A percentile compares a stretch with the other conserved stretches of the same genome.
Conservation (phyloP, 129 eudicot genomes). For the Escallonia rubra region DNA sequence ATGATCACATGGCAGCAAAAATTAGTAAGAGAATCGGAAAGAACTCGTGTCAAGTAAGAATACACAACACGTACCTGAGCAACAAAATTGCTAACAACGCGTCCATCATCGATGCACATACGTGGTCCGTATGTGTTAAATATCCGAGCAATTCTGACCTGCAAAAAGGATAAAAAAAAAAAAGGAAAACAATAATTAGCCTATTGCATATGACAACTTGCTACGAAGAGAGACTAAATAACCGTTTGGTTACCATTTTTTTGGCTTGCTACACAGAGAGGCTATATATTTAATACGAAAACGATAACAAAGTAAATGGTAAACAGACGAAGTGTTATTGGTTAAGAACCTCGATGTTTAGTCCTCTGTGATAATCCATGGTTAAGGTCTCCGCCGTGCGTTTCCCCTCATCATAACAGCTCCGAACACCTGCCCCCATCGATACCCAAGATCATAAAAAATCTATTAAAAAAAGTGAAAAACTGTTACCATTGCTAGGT, state of each 20-base stretch:
- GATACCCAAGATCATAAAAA: too few relatives aligned
- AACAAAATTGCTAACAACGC: conserved; percentile 68
- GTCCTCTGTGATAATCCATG: conserved; percentile 62
- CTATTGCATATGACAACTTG: too few relatives aligned
- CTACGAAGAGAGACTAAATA: too few relatives aligned
- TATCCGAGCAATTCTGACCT: conserved; percentile 36
- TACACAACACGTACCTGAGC: conserved; percentile 49
- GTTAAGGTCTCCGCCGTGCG: conserved; percentile 82
- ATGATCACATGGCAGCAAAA: conserved; percentile 8
- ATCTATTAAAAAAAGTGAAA: neutral
- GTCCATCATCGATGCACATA: conserved; percentile 39
- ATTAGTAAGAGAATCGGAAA: too few relatives aligned
- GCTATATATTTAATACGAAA: too few relatives aligned
- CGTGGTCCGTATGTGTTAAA: conserved; percentile 40
- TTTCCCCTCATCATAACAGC: conserved; percentile 84
- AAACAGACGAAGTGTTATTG: too few relatives aligned
- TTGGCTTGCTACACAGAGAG: too few relatives aligned
- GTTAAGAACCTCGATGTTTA: conserved; percentile 1
- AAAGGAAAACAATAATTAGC: too few relatives aligned
- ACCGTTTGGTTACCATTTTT: too few relatives aligned
- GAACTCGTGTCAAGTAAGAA: too few relatives aligned
- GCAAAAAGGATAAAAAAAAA: neutral
- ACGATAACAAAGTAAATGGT: too few relatives aligned
- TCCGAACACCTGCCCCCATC: conserved; percentile 48
- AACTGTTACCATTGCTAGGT: neutral